These are phyloP conservation scores for Coemansia sp. DNA, from an alignment of 192 early-diverging fungal genomes.

Conservation along the genomic window DNA sequence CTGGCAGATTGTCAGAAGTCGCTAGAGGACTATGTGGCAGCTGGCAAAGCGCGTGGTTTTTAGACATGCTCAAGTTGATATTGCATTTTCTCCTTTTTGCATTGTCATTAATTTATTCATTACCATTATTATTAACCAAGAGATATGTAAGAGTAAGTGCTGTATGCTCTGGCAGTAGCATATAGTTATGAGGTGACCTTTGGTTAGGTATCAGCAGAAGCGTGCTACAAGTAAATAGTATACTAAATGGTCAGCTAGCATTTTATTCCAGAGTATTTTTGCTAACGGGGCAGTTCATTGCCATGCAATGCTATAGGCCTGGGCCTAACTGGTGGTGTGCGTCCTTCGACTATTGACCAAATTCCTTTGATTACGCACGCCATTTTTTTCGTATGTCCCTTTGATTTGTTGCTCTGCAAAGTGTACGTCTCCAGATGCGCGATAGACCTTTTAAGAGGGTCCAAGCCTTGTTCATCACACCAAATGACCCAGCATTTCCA, in stretches of 20 bases:
- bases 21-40: conserved; percentile 48
- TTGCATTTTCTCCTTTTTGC: background rate
- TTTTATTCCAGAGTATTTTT: background rate
- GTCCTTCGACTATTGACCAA: background rate
- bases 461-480: background rate
- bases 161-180: background rate
- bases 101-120: background rate
- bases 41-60: conserved; percentile 3
- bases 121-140: background rate
- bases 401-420: background rate
- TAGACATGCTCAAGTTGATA: background rate
- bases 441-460: background rate
- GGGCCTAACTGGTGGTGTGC: background rate
- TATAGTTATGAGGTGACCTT: background rate
- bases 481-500: background rate
- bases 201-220: background rate
- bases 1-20: conserved; percentile 49
- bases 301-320: background rate
- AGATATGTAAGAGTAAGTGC: too few species aligned
- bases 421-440: background rate
- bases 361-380: background rate
- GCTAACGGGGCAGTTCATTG: background rate
- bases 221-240: background rate
- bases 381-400: background rate
- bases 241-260: background rate